Evolutionary conservation across 345 rosid genomes (phyloP), one percentile per base, ranked within the genome.

Genomic region (Anastatica hierochuntica): DNA sequence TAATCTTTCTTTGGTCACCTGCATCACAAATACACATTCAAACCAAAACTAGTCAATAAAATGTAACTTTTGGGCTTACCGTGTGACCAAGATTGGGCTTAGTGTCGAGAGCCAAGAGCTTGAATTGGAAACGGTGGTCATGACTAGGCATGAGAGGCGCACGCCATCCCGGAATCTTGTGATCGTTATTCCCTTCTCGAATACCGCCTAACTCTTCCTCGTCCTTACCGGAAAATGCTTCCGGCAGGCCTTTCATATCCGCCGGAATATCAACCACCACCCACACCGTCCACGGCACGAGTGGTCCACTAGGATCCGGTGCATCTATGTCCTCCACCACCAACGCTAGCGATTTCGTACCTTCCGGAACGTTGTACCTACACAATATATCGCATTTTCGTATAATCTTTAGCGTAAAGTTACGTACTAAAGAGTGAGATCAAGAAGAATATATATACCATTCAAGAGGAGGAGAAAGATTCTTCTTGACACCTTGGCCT

Each of bases 241-340:
- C 94, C 0, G 90, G 84, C 0, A 89, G 24, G n/a, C 94, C 77
- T 60, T 85, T 83, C 57, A 83, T 3, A 4, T 51, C 54, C 1
- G 88, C 78, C 0, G 94, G 88, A 18, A 89, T 83, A 44, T 85
- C 81, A 1, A 68, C 69, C 13, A 79, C 88, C 4, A 85, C 90
- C 97, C 95, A 89, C 8, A 64, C 39, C 1, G 86, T 78, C 94
- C 95, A 90, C 0, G 94, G 95, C 59, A 85, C 86, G 12, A 79
- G 63, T 3, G 72, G 74, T 19, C 67, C 77, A 16, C 62, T 60
- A 0, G 90, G 97, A 60, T 89, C 88, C 1, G 89, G 81, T 1
- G 84, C 90, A 49, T 78, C 94, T 1, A 85, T 72, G 73, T 85
- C 97, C 49, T 78, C 84, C 71, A 85, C 94, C 72, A 85, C 83